Base-by-base conservation (phyloP, 352 stramenopile genomes). In the Phytophthora europaea region DNA sequence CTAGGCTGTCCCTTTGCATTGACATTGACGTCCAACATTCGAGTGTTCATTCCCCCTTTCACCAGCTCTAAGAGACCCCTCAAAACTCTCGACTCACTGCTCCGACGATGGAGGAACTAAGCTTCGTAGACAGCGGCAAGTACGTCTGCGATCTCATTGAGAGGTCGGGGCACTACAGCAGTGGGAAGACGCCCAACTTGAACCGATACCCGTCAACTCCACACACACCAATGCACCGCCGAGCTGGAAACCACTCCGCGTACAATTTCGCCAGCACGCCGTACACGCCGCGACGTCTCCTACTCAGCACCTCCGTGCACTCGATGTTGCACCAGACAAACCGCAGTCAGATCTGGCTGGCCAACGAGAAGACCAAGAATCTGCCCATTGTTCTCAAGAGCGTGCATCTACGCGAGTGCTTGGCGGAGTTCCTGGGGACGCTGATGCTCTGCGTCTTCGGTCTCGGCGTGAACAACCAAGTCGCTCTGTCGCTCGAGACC, bases 391-490 rank as follows among this genome's bases (percentile, higher is more conserved):
- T 81, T 6, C 59, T 72, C 8, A 70, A 70, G 28, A 79, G 73
- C 36, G 63, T 79, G 4, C 74, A 88, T 40, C 8, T 85, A 1
- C 83, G 83, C 9, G 80, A 90, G 61, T 89, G 83, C 48, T 40
- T 89, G 13, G 81, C 73, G 23, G 83, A 89, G 67, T 85, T 85
- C 59, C 67, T 91, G 34, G 80, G 77, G n/a, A 87, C 80, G 1
- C 79, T 89, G 36, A 69, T 88, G 51, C 70, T 91, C 22, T 72
- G 83, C 65, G 53, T 58, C 20, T 91, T 91, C 61, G 83, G 83
- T 20, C 55, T 82, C 12, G 83, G 79, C 34, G 83, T 88, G n/a
- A 86, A 84, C 64, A 80, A 83, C 51, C 79, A 91, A 80, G 78
- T 89, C 9, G 68, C 62, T 1, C 64, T 91, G 1, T 88, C 81